Base-by-base conservation (phyloP, 768 basidiomycete species). In the Pisolithus microcarpus region DNA sequence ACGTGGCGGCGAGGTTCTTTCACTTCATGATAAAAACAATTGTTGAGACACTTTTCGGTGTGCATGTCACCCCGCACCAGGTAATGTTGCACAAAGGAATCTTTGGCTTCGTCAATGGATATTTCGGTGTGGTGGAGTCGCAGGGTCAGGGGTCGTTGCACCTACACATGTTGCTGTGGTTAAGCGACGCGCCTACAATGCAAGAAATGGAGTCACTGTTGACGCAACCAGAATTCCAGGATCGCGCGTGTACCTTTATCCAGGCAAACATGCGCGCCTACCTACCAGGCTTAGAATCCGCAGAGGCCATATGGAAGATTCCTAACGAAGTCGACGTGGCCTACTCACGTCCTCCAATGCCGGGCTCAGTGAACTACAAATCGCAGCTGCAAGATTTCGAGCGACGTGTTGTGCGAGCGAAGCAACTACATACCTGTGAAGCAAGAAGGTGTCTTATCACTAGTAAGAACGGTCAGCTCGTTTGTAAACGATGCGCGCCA, bases 71-170 rank as follows among this genome's bases (percentile, higher is more conserved):
- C 4, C 4, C 26, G 1, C 26, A 26, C 26, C 26, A 26, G 26
- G 26, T 26, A 26, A 26, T 4, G 26, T 7, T 1, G 21, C 21
- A 23, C 4, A 23, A 7, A 7, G 26, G 26, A 7, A 7, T 26
- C 26, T 5, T 26, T 1, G 26, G 26, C 26, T 5, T 5, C 4
- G 26, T 26, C 26, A 26, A 5, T 26, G 26, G 5, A 26, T 26
- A 26, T 7, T 26, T 26, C 7, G 30, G 30, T 2, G 30, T 30
- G 7, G 30, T 30, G 10, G 30, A 76, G 55, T 55, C 65, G 0
- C 75, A 76, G 54, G 72, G 69, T 0, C 55, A 69, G 1, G 75
- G 75, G 0, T 70, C 65, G 0, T 58, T 77, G 3, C 76, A 48
- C 15, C 34, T 48, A 3, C 47, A 48, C 21, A 13, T 48, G 23